Evolutionary conservation across 2,329 filamentous ascomycete genomes (phyloP), one percentile per base, ranked within the genome.

Genomic region (Sclerotiophoma versabilis): DNA sequence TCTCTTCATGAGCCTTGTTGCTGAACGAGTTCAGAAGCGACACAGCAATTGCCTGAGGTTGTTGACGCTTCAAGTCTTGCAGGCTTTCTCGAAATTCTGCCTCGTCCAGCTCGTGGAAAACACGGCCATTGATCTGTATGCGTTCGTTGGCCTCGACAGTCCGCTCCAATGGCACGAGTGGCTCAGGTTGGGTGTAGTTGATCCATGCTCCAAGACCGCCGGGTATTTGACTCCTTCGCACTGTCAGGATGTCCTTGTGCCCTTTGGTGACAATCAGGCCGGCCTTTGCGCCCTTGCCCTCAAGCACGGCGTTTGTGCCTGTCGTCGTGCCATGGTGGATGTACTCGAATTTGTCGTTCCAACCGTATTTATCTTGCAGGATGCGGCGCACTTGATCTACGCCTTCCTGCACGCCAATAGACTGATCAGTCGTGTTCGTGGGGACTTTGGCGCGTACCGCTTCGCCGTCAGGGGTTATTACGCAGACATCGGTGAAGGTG

Each of bases 251-350:
- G 59, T 81, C 79, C 57, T 80, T 81, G 66, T 81, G 79, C 4
- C 80, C 80, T 2, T 75, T 72, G 1, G 80, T 82, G 10, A 81
- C 78, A 25, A 82, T 68, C 1, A 82, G 68, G 1, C 74, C 79
- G 1, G 79, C 75, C 25, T 76, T 77, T n/a, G 76, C 78, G 22
- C 80, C 80, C 55, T 82, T 81, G 19, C 77, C 77, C 59, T 82
- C 80, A 2, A 82, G 71, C 17, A 82, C 77, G 4, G 80, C 79
- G 59, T 81, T 82, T 1, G 80, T 82, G 2, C 76, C 79, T 10
- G 77, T 78, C 2, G 80, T 81, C 0, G 79, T 81, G 8, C 80
- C 80, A 61, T 82, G 79, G 44, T 82, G 79, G 42, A 82, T 79
- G 59, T 77, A 80, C 19, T 77, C 72, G 56, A 81, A 81, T 37